A percentile compares a stretch with the other conserved stretches of the same genome.
Conservation (phyloP, 208 protist genomes). For the Naegleria lovaniensis region DNA sequence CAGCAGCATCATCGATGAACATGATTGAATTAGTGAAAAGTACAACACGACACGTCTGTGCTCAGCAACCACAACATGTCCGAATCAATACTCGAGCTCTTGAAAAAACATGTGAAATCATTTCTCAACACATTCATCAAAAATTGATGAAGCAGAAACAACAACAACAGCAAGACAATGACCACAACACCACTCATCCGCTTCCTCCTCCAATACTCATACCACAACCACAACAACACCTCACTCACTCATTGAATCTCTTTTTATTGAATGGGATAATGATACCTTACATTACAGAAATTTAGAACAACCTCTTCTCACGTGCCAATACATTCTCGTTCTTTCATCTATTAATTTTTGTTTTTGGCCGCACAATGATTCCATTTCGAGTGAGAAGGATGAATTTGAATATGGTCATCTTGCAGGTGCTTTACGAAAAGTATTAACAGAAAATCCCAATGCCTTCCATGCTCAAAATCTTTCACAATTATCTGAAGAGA, state of each 20-base stretch:
- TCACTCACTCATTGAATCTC: background rate
- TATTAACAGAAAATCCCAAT: background rate
- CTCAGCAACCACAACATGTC: background rate
- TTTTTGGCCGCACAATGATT: constrained; percentile 25
- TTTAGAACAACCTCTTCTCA: background rate
- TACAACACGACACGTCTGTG: background rate
- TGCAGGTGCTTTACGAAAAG: background rate
- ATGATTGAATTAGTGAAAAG: background rate
- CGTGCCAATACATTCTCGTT: constrained; percentile 15
- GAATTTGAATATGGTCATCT: constrained; percentile 21
- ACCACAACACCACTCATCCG: too few relatives aligned
- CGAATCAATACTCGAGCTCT: background rate
- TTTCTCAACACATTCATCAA: background rate
- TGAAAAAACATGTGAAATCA: background rate
- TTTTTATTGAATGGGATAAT: background rate
- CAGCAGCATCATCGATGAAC: too few relatives aligned
- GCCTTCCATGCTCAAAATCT: background rate
- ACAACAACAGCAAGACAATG: too few relatives aligned
- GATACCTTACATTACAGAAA: constrained; percentile 1
- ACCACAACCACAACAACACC: background rate
- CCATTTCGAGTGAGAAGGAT: background rate
- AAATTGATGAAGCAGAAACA: background rate
- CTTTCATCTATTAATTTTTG: constrained; percentile 20
- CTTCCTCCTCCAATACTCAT: too few relatives aligned
- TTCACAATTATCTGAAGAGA: background rate